Base-by-base conservation (phyloP, 2,329 filamentous ascomycete species). In the Phoma herbarum region DNA sequence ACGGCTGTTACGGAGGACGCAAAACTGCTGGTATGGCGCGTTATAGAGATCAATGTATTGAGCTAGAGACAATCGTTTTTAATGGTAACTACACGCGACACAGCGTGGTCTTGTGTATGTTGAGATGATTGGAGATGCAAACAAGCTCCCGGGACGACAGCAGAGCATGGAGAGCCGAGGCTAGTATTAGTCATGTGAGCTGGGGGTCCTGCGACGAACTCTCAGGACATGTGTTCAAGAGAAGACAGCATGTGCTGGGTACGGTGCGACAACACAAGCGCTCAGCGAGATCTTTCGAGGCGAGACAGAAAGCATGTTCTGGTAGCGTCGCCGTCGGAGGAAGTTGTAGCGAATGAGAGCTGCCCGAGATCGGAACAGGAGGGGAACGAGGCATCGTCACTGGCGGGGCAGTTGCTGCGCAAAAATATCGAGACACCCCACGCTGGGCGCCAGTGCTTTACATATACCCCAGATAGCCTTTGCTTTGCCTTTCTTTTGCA, bases 381-480 rank as follows among this genome's bases (percentile, higher is more conserved):
- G 59, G 53, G 51, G 48, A 43, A 59, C 23, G 41, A 14, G 51
- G 52, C 50, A 54, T 60, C 57, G 57, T 60, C 57, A 59, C 51
- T 57, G 65, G 66, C 51, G 66, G 67, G 64, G 67, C 66, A 69
- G 63, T 48, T 48, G 49, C 55, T 44, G 55, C 49, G 55, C 50
- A 59, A 63, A 64, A 71, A 62, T 59, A 67, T 64, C 55, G n/a
- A 63, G 55, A 68, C 43, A 52, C 63, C 58, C 63, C 63, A 62
- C 59, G 61, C 51, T 61, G 42, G 61, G 54, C 61, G 52, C 48
- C 59, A 51, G 58, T 60, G 52, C 57, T 57, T 52, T 60, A 49
- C 47, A 33, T 51, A 61, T 69, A 68, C 64, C 66, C 64, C 60
- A 64, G 61, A 61, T 44, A 49, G 49, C 44, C 46, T 56, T 46